A percentile compares a stretch with the other conserved stretches of the same genome.
phyloP scores from a whole-genome alignment of 1,284 basidiomycete species.

The Kalmanozyma brasiliensis region DNA sequence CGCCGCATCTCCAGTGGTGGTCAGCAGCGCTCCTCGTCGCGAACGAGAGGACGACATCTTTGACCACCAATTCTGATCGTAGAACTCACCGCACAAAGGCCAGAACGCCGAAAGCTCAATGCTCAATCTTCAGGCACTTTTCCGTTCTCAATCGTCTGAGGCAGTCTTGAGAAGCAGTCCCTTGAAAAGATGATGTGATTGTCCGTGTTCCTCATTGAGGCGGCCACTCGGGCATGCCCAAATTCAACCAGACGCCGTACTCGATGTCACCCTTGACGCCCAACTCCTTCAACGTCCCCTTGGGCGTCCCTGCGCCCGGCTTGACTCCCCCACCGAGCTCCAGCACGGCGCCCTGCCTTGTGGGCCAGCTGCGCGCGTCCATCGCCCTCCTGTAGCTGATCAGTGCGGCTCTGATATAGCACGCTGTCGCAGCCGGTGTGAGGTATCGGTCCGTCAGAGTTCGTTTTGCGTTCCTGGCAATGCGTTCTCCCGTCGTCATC shows the following conservation, averaged over 20 bases:
- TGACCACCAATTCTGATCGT: conserved; percentile 31
- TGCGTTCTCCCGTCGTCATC: conserved; percentile 13
- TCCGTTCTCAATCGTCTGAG: too few species aligned
- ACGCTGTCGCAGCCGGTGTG: conserved; percentile 43
- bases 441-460: conserved; percentile 48
- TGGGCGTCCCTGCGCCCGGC: conserved; percentile 43
- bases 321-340: conserved; percentile 28
- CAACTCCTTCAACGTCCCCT: conserved; percentile 37
- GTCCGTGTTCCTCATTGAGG: conserved; percentile 17
- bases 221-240: conserved; percentile 53
- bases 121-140: not conserved
- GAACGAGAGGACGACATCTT: conserved; percentile 24
- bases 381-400: conserved; percentile 27
- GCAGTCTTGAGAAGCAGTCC: too few species aligned
- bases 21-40: not conserved
- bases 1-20: not conserved
- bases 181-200: not conserved
- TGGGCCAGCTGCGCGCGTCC: conserved; percentile 22
- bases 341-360: conserved; percentile 9
- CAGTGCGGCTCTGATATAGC: conserved; percentile 48
- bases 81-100: too few species aligned
- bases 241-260: conserved; percentile 44
- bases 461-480: conserved; percentile 31
- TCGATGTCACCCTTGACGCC: conserved; percentile 51
- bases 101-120: too few species aligned